Evolutionary conservation across 192 early-diverging fungal species (phyloP).

Genomic region (Coemansia sp.): DNA sequence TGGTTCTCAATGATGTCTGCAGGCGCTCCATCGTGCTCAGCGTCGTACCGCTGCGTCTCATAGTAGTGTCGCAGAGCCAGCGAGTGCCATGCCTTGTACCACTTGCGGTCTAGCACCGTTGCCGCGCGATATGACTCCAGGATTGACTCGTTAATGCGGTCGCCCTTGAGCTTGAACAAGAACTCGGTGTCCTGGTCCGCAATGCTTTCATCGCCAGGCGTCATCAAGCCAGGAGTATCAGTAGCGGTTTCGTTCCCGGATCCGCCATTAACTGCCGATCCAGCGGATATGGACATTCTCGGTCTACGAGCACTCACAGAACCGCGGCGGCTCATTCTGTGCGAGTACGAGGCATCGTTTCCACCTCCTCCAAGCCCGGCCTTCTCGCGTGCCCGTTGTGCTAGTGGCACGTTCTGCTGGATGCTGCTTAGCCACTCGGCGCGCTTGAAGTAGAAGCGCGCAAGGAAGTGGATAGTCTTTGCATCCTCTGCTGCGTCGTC

Average conservation of each 20-base stretch:
- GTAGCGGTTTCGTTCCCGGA: not conserved
- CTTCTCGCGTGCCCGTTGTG: conserved; percentile 25
- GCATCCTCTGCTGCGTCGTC: conserved; percentile 13
- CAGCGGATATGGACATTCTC: conserved; percentile 10
- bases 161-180: conserved; percentile 33
- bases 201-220: conserved; percentile 8
- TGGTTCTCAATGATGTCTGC: conserved; percentile 62
- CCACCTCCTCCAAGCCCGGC: conserved; percentile 6
- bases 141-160: conserved; percentile 59
- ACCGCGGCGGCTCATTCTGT: conserved; percentile 7
- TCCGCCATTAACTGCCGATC: not conserved
- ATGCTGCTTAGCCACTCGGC: conserved; percentile 86
- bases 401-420: conserved; percentile 25
- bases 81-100: conserved; percentile 99
- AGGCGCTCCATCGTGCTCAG: conserved; percentile 60
- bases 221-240: not conserved
- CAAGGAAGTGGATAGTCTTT: conserved; percentile 53
- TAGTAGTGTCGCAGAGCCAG: conserved; percentile 90
- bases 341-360: conserved; percentile 10
- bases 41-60: conserved; percentile 79
- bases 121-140: conserved; percentile 83
- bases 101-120: conserved; percentile 85
- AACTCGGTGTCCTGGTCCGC: conserved; percentile 20
- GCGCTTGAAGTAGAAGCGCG: conserved; percentile 87
- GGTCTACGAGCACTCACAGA: conserved; percentile 13